These are phyloP conservation scores for Fusarium euwallaceae DNA, from an alignment of 2,329 filamentous ascomycete species.

Conservation along the genomic window DNA sequence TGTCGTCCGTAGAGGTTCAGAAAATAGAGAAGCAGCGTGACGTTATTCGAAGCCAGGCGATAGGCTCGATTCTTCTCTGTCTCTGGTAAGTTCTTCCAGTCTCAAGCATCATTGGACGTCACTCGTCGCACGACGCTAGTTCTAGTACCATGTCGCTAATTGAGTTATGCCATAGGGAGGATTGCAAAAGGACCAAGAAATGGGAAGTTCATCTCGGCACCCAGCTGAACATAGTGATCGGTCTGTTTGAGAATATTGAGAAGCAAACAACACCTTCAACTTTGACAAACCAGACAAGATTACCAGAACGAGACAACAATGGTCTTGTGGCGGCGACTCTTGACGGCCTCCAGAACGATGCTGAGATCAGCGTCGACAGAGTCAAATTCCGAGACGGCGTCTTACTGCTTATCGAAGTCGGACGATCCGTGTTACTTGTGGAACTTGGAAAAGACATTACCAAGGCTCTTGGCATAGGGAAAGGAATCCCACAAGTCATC, in stretches of 20 bases:
- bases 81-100: background rate
- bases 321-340: background rate
- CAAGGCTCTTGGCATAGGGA: background rate
- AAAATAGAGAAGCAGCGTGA: background rate
- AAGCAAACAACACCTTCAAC: background rate
- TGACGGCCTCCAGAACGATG: background rate
- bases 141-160: background rate
- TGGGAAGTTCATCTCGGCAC: background rate
- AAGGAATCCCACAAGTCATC: background rate
- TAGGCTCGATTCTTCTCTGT: background rate
- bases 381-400: background rate
- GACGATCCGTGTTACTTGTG: background rate
- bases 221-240: background rate
- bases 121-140: background rate
- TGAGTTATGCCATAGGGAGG: background rate
- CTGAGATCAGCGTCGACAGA: background rate
- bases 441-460: background rate
- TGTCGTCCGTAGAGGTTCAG: no score
- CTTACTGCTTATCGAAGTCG: background rate
- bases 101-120: background rate
- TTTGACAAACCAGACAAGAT: background rate
- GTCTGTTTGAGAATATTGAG: background rate
- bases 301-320: background rate
- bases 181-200: background rate
- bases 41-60: background rate